Evolutionary conservation across 2,329 filamentous ascomycete species (phyloP).

Genomic region (Neopestalotiopsis clavispora): DNA sequence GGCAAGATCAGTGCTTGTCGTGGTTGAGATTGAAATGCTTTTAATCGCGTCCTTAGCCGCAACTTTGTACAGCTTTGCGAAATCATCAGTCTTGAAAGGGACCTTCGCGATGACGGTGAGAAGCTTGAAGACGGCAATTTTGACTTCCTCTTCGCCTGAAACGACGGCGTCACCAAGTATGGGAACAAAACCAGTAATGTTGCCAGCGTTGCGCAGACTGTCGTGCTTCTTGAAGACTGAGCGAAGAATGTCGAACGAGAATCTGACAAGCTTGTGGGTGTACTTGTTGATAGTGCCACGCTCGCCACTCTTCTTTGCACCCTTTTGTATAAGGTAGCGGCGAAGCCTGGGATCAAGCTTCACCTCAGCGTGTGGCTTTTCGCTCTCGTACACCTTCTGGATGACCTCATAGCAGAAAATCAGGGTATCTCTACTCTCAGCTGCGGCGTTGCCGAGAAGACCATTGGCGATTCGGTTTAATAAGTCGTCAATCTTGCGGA

Average conservation of each 20-base stretch:
- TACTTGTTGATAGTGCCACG: constrained; percentile 77
- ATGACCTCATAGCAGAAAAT: constrained; percentile 95
- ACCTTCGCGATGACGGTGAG: constrained; percentile 85
- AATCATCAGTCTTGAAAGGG: constrained; percentile 74
- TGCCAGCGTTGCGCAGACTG: constrained; percentile 76
- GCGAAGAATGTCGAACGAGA: constrained; percentile 85
- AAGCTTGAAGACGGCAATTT: constrained; percentile 85
- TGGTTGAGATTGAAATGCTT: constrained; percentile 75
- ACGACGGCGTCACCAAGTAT: constrained; percentile 88
- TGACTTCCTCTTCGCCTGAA: constrained; percentile 88
- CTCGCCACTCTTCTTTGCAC: constrained; percentile 74
- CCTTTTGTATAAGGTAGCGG: constrained; percentile 81
- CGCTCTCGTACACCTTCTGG: constrained; percentile 78
- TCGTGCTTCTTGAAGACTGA: constrained; percentile 87
- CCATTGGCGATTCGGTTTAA: constrained; percentile 83
- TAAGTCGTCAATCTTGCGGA: constrained; percentile 89
- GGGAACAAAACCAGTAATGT: constrained; percentile 84
- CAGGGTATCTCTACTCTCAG: constrained; percentile 81
- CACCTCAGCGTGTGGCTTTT: constrained; percentile 54
- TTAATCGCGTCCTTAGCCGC: constrained; percentile 86
- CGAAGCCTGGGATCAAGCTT: constrained; percentile 67
- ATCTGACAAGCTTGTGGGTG: constrained; percentile 85
- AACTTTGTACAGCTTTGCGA: constrained; percentile 68
- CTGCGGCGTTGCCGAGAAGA: constrained; percentile 79
- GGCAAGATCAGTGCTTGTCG: constrained; percentile 80